phyloP scores from a whole-genome alignment of 192 early-diverging fungal species.

The Thamnidium elegans region DNA sequence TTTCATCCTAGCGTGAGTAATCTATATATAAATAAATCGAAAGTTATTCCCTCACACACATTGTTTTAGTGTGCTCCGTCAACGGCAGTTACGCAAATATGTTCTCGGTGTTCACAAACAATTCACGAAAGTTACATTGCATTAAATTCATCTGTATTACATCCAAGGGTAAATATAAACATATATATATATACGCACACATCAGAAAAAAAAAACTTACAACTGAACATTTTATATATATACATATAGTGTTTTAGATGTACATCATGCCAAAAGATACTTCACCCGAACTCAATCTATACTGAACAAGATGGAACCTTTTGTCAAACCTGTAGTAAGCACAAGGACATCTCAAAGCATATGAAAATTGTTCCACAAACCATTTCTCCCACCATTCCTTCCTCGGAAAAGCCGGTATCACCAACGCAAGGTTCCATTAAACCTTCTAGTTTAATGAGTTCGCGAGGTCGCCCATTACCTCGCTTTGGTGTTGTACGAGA shows the following conservation, averaged over 20 bases:
- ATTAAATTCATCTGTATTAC: constrained; percentile 6
- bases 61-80: constrained; percentile 8
- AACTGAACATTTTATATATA: not conserved
- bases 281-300: constrained; percentile 27
- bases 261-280: constrained; percentile 13
- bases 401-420: no score
- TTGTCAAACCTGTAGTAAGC: constrained; percentile 20
- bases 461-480: constrained; percentile 22
- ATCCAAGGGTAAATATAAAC: constrained; percentile 18
- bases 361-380: constrained; percentile 25
- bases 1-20: constrained; percentile 27
- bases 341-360: not conserved
- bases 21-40: not conserved
- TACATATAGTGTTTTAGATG: constrained; percentile 36
- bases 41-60: not conserved
- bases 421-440: constrained; percentile 1
- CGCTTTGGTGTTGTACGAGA: constrained; percentile 22
- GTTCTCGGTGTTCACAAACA: constrained; percentile 5
- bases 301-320: constrained; percentile 14
- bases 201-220: not conserved
- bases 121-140: constrained; percentile 12
- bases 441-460: constrained; percentile 25
- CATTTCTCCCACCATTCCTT: not conserved
- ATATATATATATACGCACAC: not conserved
- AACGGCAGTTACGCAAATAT: not conserved